These are phyloP conservation scores for Yarrowia hollandica DNA, from an alignment of 805 yeast genomes.

Conservation along the genomic window DNA sequence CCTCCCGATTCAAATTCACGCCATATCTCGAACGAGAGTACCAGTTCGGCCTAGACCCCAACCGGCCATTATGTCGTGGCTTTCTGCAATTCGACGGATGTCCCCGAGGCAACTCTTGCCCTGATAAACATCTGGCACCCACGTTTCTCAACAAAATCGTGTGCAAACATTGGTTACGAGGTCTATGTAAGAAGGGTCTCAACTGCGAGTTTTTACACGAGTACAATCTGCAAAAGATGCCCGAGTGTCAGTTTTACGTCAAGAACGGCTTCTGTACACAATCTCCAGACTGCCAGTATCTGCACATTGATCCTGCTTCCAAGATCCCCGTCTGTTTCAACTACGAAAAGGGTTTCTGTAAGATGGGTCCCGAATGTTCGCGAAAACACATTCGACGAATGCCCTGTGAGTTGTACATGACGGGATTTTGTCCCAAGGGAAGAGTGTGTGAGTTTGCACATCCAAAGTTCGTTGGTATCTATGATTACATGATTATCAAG, in stretches of 20 bases:
- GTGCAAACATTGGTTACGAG: conserved; percentile 97
- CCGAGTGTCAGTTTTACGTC: conserved; percentile 87
- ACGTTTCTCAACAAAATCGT: conserved; percentile 75
- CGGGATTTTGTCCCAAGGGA: conserved; percentile 94
- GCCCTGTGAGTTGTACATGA: conserved; percentile 74
- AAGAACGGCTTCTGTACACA: conserved; percentile 75
- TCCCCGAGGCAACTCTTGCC: conserved; percentile 83
- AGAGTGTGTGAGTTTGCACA: conserved; percentile 75
- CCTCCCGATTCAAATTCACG: conserved; percentile 52
- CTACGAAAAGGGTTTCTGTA: conserved; percentile 87
- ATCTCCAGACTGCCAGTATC: conserved; percentile 88
- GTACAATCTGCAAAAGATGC: conserved; percentile 90
- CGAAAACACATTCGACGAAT: conserved; percentile 76
- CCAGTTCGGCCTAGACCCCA: conserved; percentile 82
- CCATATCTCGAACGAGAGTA: conserved; percentile 77
- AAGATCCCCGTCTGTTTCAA: conserved; percentile 85
- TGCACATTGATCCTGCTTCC: conserved; percentile 86
- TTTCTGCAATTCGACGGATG: conserved; percentile 65
- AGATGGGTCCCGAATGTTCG: conserved; percentile 83
- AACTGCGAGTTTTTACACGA: conserved; percentile 96
- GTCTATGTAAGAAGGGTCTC: conserved; percentile 93
- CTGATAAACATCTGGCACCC: conserved; percentile 77
- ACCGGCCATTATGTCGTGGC: conserved; percentile 81
- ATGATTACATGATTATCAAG: conserved; percentile 43
- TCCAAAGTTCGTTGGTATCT: conserved; percentile 60